Base-by-base conservation (phyloP, 2,329 filamentous ascomycete species). In the Colletotrichum costaricense region DNA sequence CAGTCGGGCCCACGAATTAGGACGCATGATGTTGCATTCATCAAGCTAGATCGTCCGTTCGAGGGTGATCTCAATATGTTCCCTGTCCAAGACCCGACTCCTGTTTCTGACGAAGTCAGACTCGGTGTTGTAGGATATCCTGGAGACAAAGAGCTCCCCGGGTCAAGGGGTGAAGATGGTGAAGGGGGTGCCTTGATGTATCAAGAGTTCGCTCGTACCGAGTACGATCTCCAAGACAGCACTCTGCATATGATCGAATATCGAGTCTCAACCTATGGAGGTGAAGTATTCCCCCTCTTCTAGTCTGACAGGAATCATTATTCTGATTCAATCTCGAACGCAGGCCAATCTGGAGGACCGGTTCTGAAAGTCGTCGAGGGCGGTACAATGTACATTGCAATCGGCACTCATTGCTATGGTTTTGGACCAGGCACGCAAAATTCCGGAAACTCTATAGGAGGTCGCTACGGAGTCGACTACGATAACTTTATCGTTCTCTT, bases 121-220 rank as follows among this genome's bases (percentile, higher is more conserved):
- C 54, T 82, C 9, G 81, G 81, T 1, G 73, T 83, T 8, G 78
- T 83, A 22, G 81, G 81, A n/a, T 83, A 83, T 67, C 81, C 81
- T 3, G 80, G 75, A 7, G 80, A 82, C 55, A 74, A 76, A 60
- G 64, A 4, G 5, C 64, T 79, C 22, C 63, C 64, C 11, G 63
- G 73, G 14, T 5, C 33, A 6, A 30, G 30, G 33, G 63, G 24
- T 12, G 11, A 57, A 16, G 22, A 63, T 46, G 42, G 42, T n/a
- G 73, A 82, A 46, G 63, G 67, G 1, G 81, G 81, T 22, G 80
- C 76, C 9, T 68, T 78, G 69, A 82, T 82, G 81, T 82, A 81
- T 28, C 79, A 81, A 60, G 75, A 78, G 68, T 81, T 77, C 64
- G 28, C 60, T 8, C 58, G 14, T 4, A 77, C 75, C 5, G 59